phyloP scores from a whole-genome alignment of 2,329 filamentous ascomycete species.

The Orbilia blumenaviensis region DNA sequence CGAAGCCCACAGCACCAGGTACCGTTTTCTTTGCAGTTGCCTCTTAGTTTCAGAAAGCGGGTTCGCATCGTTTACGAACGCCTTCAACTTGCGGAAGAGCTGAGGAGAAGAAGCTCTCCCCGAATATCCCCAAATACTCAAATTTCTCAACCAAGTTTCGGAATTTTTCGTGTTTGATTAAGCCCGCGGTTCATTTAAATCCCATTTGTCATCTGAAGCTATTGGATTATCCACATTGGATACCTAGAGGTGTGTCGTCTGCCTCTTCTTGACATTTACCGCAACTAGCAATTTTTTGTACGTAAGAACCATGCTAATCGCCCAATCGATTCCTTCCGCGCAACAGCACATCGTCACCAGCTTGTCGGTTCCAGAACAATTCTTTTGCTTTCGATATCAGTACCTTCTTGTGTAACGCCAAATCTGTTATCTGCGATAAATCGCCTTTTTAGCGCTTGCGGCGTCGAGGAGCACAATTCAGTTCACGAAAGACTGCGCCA shows the following conservation, averaged over 20 bases:
- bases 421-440: slow-evolving; percentile 40
- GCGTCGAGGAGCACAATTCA: slow-evolving; percentile 24
- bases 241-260: slow-evolving; percentile 45
- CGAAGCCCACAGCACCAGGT: slow-evolving; percentile 35
- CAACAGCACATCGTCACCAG: slow-evolving; percentile 52
- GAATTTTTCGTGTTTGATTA: slow-evolving; percentile 14
- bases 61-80: slow-evolving; percentile 45
- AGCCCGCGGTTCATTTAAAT: slow-evolving; percentile 26
- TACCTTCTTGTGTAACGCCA: slow-evolving; percentile 48
- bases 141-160: slow-evolving; percentile 28
- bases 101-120: slow-evolving; percentile 27
- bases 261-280: slow-evolving; percentile 24
- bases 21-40: slow-evolving; percentile 30
- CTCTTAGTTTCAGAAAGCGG: slow-evolving; percentile 47
- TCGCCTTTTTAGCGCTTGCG: slow-evolving; percentile 38
- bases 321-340: slow-evolving; percentile 50
- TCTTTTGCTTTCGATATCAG: slow-evolving; percentile 24
- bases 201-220: slow-evolving; percentile 48
- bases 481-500: neutral
- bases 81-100: slow-evolving; percentile 37
- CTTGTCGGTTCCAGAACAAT: slow-evolving; percentile 52
- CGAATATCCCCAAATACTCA: slow-evolving; percentile 5
- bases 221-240: slow-evolving; percentile 22
- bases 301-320: slow-evolving; percentile 54
- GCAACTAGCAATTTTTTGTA: slow-evolving; percentile 52